Base-by-base conservation (phyloP, 345 rosid genomes). In the Eucalyptus virginea region DNA sequence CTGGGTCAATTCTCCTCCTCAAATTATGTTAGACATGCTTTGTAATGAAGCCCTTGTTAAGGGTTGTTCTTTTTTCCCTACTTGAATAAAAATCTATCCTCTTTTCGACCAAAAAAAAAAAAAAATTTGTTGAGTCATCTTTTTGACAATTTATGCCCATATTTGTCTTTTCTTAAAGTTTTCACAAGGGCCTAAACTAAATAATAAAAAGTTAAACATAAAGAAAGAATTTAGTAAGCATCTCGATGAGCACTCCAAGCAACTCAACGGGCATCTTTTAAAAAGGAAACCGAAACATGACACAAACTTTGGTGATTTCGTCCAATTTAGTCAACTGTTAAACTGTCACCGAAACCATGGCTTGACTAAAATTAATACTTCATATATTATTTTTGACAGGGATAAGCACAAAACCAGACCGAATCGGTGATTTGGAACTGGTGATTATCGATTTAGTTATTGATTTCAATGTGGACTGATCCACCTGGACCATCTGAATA, bases 401-500 rank as follows among this genome's bases (percentile, higher is more conserved):
- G 13, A 5, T 56, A 9, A 56, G 62, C 12, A 24, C 28, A 24
- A 26, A 54, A 11, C 62, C 6, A 58, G 6, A 58, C 12, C 1
- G 13, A 54, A 54, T 23, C 0, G 4, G 26, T 54, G 26, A 58
- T 58, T 58, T 58, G 60, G 10, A 54, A 9, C 11, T 18, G 4
- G 60, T 54, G 26, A 54, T 54, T 54, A 21, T 54, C 26, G 2
- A 23, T 54, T 23, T 23, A 19, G 11, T 54, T 54, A 1, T 51
- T 51, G 26, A 9, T 54, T 54, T 54, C 62, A 23, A 24, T 56
- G 28, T 58, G 30, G 14, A 58, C n/a, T 2, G 3, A 58, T 26
- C 7, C 65, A 58, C 14, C 28, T 9, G 1, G 12, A 56, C 13
- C 5, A 24, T 24, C 7, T 5, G 0, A 26, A 26, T 0, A 0